These are phyloP conservation scores for Lumnitzera littorea DNA, from an alignment of 345 rosid species.

Conservation along the genomic window DNA sequence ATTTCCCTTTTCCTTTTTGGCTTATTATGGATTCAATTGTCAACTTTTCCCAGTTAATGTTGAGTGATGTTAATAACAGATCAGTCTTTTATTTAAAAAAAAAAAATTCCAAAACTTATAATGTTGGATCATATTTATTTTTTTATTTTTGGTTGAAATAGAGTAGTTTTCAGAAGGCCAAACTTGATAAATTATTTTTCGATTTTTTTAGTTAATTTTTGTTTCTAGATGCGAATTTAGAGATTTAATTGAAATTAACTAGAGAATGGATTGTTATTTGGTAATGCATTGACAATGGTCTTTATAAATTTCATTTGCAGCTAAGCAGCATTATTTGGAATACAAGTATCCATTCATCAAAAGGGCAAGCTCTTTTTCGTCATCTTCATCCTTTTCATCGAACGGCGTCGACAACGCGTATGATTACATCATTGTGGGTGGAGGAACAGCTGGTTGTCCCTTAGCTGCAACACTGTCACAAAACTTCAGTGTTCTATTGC, in stretches of 20 bases:
- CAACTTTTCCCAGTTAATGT: no score
- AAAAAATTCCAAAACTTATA: no score
- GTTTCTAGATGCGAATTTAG: no score
- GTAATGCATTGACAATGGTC: not conserved
- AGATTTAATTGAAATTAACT: not conserved
- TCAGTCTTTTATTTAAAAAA: no score
- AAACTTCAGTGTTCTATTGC: conserved; percentile 67
- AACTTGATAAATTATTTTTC: no score
- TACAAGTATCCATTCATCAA: conserved; percentile 64
- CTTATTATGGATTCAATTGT: no score
- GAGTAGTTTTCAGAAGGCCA: no score
- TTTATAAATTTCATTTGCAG: conserved; percentile 14
- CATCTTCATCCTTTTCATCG: conserved; percentile 48
- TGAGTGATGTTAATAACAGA: no score
- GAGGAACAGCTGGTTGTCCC: conserved; percentile 98
- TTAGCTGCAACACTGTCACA: conserved; percentile 82
- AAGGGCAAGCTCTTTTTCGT: conserved; percentile 69
- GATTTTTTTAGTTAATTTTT: no score
- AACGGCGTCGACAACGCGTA: conserved; percentile 31
- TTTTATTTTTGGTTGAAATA: no score
- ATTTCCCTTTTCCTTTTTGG: no score
- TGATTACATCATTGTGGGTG: conserved; percentile 89
- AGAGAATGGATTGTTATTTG: not conserved
- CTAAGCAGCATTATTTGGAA: conserved; percentile 17
- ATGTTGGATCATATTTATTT: no score